Conservation (phyloP, 805 yeast genomes). For the Yamadazyma akitaensis region DNA sequence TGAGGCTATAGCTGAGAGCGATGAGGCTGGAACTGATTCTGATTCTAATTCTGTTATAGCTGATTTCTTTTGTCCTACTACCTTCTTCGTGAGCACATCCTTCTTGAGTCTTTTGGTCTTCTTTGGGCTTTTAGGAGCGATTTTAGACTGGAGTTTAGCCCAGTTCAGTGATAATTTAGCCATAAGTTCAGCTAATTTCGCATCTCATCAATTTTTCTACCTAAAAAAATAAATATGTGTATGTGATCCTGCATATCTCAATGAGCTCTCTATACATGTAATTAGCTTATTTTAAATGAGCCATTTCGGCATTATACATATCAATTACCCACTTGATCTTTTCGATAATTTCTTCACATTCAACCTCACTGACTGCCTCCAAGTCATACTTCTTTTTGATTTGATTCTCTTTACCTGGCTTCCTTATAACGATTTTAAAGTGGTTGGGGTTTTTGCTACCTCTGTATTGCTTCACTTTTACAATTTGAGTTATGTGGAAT, state of each 20-base stretch:
- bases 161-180: conserved; percentile 23
- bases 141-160: conserved; percentile 18
- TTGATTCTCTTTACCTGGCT: conserved; percentile 29
- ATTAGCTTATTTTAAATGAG: conserved; percentile 4
- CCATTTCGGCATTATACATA: conserved; percentile 38
- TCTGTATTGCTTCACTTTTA: conserved; percentile 69
- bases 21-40: not conserved
- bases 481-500: conserved; percentile 77
- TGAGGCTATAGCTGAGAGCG: conserved; percentile 16
- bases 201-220: conserved; percentile 4
- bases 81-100: not conserved
- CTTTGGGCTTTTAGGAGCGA: conserved; percentile 7
- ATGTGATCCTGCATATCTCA: too few species aligned
- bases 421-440: conserved; percentile 70
- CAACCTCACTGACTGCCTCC: conserved; percentile 62
- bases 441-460: conserved; percentile 62
- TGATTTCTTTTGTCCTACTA: not conserved
- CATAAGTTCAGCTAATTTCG: conserved; percentile 8
- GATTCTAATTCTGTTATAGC: not conserved
- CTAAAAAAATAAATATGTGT: too few species aligned
- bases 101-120: not conserved
- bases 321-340: conserved; percentile 58
- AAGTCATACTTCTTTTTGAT: conserved; percentile 76
- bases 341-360: conserved; percentile 73
- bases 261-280: too few species aligned